Base-by-base conservation (phyloP, 192 early-diverging fungal species). In the Coemansia sp. region DNA sequence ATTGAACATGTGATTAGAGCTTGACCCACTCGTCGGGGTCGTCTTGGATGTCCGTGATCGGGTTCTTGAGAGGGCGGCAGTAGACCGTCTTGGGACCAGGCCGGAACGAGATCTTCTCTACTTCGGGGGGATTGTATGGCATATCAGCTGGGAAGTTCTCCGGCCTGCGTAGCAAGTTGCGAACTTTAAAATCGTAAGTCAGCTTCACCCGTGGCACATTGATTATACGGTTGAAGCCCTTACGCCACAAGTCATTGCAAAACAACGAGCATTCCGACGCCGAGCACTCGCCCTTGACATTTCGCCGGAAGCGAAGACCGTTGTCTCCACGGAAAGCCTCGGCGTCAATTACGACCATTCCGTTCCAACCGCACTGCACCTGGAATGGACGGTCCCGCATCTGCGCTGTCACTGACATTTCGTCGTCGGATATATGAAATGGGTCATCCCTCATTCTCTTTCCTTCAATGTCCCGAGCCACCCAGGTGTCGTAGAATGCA, bases 321-420 rank as follows among this genome's bases (percentile, higher is more conserved):
- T 41, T 33, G n/a, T 64, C 33, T 9, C 63, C 47, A 11, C 34
- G 22, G 52, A 87, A 82, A 27, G 70, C 84, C 9, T 10, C 52
- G 12, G 84, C 71, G 60, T 82, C 74, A 10, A 87, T 65, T 22
- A 85, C 72, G 0, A 73, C 73, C 47, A 78, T 57, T 31, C 86
- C 86, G 52, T 85, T 87, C 83, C 86, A 87, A 63, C 86, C 82
- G 49, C 80, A 87, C 44, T 83, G 80, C 22, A 77, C 78, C 67
- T 85, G 86, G 54, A 79, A 82, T 10, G 84, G 86, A 10, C 71
- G 72, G 66, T 69, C 69, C 43, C 44, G 36, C 15, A 75, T 18
- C 38, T 78, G 72, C 3, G 71, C 68, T 11, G 51, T 41, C 20
- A 78, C 66, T 22, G 76, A 71, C 10, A 24, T 22, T 20, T 49